phyloP scores from a whole-genome alignment of 805 yeast genomes.

The Helenozyma baotianmanensis region DNA sequence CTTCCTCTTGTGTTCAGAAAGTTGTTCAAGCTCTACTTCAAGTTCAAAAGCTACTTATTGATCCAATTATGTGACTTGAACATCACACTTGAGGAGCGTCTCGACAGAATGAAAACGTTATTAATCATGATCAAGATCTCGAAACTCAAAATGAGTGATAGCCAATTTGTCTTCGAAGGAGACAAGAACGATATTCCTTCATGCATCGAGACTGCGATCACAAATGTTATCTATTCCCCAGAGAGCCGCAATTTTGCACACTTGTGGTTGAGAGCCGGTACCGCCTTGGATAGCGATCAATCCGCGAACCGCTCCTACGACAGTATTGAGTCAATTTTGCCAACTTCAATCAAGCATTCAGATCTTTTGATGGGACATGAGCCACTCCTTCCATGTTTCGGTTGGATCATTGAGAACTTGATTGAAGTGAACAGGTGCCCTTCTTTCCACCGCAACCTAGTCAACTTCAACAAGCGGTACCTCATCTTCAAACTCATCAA shows the following conservation, averaged over 20 bases:
- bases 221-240: constrained; percentile 72
- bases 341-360: constrained; percentile 18
- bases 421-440: constrained; percentile 64
- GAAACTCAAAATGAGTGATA: constrained; percentile 61
- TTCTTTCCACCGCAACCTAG: constrained; percentile 61
- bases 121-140: constrained; percentile 61
- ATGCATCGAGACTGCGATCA: constrained; percentile 74
- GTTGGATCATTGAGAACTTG: constrained; percentile 83
- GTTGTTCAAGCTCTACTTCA: constrained; percentile 61
- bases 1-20: constrained; percentile 70
- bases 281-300: constrained; percentile 16
- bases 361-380: constrained; percentile 33
- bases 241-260: constrained; percentile 67
- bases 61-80: constrained; percentile 60
- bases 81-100: constrained; percentile 56
- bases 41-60: constrained; percentile 59
- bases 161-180: constrained; percentile 38
- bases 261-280: constrained; percentile 64
- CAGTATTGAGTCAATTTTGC: constrained; percentile 28
- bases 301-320: constrained; percentile 17
- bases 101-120: constrained; percentile 64
- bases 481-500: constrained; percentile 35
- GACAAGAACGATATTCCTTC: constrained; percentile 55
- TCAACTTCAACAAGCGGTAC: constrained; percentile 76
- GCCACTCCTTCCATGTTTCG: constrained; percentile 76